These are phyloP conservation scores for Austroboletus novae-zelandiae DNA, from an alignment of 1,284 basidiomycete genomes.

Conservation along the genomic window DNA sequence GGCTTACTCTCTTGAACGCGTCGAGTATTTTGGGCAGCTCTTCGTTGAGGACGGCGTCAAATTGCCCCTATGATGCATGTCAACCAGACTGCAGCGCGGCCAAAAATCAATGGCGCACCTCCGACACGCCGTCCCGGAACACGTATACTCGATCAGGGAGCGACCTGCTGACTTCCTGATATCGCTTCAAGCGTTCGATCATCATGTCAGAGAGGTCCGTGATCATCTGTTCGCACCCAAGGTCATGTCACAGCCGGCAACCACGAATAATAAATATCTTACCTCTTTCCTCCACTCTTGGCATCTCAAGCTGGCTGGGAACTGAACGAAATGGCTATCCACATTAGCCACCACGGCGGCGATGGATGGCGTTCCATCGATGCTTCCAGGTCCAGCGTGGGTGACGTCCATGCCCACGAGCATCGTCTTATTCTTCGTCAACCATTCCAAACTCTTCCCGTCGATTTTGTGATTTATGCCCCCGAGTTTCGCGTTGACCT, in stretches of 20 bases:
- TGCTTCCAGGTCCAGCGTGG: conserved; percentile 63
- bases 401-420: conserved; percentile 75
- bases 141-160: conserved; percentile 57
- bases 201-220: conserved; percentile 64
- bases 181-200: conserved; percentile 59
- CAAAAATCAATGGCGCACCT: conserved; percentile 41
- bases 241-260: not conserved
- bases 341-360: conserved; percentile 75
- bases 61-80: conserved; percentile 56
- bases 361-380: conserved; percentile 70
- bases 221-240: conserved; percentile 52
- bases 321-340: conserved; percentile 65
- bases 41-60: conserved; percentile 51
- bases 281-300: conserved; percentile 73
- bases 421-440: conserved; percentile 67
- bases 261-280: conserved; percentile 5
- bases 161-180: conserved; percentile 48
- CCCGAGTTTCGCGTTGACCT: conserved; percentile 69
- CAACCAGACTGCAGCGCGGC: not conserved
- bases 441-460: conserved; percentile 54
- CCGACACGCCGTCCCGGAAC: conserved; percentile 69
- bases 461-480: conserved; percentile 73
- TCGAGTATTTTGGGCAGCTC: conserved; percentile 61
- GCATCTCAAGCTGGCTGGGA: conserved; percentile 63
- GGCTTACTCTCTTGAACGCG: conserved; percentile 56